These are phyloP conservation scores for Infundibulicybe gibba DNA, from an alignment of 768 basidiomycete species.

Conservation along the genomic window DNA sequence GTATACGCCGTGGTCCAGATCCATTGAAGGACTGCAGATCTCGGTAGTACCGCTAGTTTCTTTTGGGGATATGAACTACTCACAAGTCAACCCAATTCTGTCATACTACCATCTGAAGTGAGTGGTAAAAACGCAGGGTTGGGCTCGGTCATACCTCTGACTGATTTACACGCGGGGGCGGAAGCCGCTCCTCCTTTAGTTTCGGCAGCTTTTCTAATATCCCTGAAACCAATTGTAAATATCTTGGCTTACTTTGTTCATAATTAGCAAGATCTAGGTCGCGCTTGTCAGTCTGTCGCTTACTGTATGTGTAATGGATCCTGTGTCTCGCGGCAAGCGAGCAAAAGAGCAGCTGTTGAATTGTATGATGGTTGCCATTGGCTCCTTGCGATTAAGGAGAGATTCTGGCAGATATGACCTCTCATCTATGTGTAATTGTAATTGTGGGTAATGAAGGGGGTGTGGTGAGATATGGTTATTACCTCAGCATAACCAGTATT, in stretches of 20 bases:
- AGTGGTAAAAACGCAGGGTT: neutral
- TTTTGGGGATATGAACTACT: conserved; percentile 16
- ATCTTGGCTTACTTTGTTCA: conserved; percentile 44
- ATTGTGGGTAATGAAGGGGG: conserved; percentile 2
- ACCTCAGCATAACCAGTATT: conserved; percentile 87
- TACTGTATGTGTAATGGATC: conserved; percentile 69
- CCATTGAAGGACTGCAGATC: conserved; percentile 67
- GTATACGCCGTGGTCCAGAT: conserved; percentile 76
- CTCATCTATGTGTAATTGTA: conserved; percentile 36
- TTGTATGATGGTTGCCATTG: conserved; percentile 71
- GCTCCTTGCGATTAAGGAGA: conserved; percentile 52
- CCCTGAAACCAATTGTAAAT: conserved; percentile 52
- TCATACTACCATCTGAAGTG: conserved; percentile 56
- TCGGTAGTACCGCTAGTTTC: neutral
- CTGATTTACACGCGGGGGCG: conserved; percentile 83
- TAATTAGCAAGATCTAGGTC: conserved; percentile 5
- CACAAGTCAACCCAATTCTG: conserved; percentile 83
- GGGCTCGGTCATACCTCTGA: conserved; percentile 49
- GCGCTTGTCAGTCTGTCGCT: neutral
- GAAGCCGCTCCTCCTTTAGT: conserved; percentile 74
- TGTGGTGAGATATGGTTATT: conserved; percentile 8
- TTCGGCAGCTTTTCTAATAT: conserved; percentile 57
- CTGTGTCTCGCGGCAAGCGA: conserved; percentile 42
- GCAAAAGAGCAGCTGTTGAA: conserved; percentile 48
- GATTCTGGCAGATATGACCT: conserved; percentile 60